Base-by-base conservation (phyloP, 176 grass and related monocot species). In the Aegilops bicornis region DNA sequence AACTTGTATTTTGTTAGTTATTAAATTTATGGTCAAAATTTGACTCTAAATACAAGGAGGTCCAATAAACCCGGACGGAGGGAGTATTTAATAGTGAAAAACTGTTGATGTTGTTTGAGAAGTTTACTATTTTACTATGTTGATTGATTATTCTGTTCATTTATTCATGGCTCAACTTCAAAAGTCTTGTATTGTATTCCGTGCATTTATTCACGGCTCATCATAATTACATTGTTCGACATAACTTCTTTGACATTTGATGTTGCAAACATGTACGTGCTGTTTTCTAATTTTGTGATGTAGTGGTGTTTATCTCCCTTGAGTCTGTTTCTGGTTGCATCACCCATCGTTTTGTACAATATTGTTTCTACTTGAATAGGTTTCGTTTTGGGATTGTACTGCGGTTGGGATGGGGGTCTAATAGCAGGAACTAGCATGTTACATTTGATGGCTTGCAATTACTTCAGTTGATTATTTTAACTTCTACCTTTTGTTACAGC, bases 401-500 rank as follows among this genome's bases (percentile, higher is more conserved):
- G 47, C 27, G 10, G 48, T 77, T 32, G 47, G 48, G 45, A 77
- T 86, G 52, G 16, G 22, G 22, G 4, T 74, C 9, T 25, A 81
- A 76, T 70, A 62, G 64, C 45, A 47, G 84, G 63, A 69, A 72
- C 8, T 83, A 69, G 48, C 12, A 59, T 54, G 60, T 43, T 59
- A 35, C 67, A 67, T 23, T 58, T n/a, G 72, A 54, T 61, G 24
- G 58, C 43, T 68, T 35, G 20, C 73, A 76, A 19, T 78, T 79
- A 72, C 9, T 83, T 82, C 19, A 27, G 47, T 79, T 75, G 35
- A 79, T 65, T 12, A 84, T 75, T 7, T 54, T 75, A 62, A 62
- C 30, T 61, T 84, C 64, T 73, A 19, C 20, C 27, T 83, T 64
- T 74, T 82, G 39, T 84, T 83, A 82, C 85, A 98, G 96, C 50